phyloP scores from a whole-genome alignment of 139 green algal species.

The Desmodesmus armatus region DNA sequence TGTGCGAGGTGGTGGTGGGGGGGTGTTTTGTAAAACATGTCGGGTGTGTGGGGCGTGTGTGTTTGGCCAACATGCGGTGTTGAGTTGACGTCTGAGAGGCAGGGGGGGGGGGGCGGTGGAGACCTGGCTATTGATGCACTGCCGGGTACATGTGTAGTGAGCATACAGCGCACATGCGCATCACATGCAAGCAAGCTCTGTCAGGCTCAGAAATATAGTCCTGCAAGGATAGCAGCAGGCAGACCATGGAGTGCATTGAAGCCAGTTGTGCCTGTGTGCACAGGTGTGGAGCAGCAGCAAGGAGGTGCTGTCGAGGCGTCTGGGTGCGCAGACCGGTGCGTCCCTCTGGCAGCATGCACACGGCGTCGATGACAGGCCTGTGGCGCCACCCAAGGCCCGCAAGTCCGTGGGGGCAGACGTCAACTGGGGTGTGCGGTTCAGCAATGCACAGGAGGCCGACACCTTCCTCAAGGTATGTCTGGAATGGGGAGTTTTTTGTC shows the following conservation, averaged over 20 bases:
- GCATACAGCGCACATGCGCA: too few species aligned
- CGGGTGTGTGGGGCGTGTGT: not conserved
- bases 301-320: constrained; percentile 63
- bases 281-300: constrained; percentile 59
- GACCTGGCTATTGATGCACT: too few species aligned
- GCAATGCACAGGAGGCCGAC: constrained; percentile 61
- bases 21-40: not conserved
- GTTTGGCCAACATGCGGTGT: not conserved
- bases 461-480: constrained; percentile 64
- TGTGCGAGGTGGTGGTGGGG: not conserved
- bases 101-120: too few species aligned
- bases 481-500: too few species aligned
- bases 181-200: too few species aligned
- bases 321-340: constrained; percentile 85
- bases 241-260: not conserved
- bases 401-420: constrained; percentile 90
- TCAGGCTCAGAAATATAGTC: too few species aligned
- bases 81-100: not conserved
- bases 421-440: constrained; percentile 95
- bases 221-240: not conserved
- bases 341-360: constrained; percentile 60
- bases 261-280: not conserved
- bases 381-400: constrained; percentile 58
- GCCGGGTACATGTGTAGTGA: too few species aligned
- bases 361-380: constrained; percentile 14